A percentile compares a stretch with the other conserved stretches of the same genome.
Evolutionary conservation across 139 green algal species (phyloP).

Genomic region (Yamagishiella unicocca): DNA sequence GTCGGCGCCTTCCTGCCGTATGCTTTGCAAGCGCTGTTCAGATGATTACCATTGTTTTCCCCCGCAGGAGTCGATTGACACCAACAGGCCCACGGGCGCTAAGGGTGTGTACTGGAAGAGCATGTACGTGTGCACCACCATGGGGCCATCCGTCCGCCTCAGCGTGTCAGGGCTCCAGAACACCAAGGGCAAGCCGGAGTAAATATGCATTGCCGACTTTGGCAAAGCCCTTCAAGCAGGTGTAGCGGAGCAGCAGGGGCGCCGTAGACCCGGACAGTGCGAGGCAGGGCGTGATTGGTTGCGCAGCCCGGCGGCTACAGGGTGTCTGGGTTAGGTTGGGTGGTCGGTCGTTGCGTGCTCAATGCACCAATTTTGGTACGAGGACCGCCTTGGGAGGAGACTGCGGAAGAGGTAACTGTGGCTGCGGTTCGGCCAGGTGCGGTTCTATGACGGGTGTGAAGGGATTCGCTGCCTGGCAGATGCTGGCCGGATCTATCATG

Average conservation of each 20-base stretch:
- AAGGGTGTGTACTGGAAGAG: slow-evolving; percentile 99
- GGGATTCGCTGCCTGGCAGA: no score
- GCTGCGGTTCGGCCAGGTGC: no score
- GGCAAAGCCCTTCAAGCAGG: not conserved
- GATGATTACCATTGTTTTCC: no score
- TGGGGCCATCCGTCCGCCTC: slow-evolving; percentile 93
- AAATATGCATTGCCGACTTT: not conserved
- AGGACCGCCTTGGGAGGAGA: no score
- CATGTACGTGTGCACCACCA: slow-evolving; percentile 93
- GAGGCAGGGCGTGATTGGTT: not conserved
- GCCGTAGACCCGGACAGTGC: not conserved
- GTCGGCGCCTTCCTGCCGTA: not conserved
- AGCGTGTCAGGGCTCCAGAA: slow-evolving; percentile 71
- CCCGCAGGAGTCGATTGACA: slow-evolving; percentile 90
- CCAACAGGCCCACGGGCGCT: slow-evolving; percentile 93
- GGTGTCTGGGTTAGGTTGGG: not conserved
- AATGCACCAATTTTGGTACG: not conserved
- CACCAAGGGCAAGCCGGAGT: slow-evolving; percentile 44
- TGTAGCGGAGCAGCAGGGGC: not conserved
- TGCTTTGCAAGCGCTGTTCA: not conserved
- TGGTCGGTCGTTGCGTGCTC: not conserved
- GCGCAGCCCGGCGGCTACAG: not conserved
- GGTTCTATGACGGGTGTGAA: no score
- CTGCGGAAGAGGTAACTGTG: no score
- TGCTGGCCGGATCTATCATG: no score